Evolutionary conservation across 2,329 filamentous ascomycete species (phyloP), one percentile per base, ranked within the genome.

Genomic region (Didymella pomorum): DNA sequence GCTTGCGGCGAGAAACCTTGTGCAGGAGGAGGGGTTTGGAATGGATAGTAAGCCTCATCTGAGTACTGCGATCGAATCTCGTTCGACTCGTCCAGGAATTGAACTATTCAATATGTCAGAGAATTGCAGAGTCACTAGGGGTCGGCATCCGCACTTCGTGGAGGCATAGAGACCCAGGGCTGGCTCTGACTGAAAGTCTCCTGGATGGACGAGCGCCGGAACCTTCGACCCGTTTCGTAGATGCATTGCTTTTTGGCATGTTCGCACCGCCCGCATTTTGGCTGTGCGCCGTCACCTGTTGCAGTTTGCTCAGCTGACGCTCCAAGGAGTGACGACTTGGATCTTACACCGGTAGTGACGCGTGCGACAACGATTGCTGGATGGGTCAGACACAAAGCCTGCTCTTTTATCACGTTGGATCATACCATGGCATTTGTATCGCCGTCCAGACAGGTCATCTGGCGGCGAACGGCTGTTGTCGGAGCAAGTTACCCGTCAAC

Each of bases 271-370:
- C 65, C 64, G 43, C 73, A 77, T 54, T 63, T 70, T 16, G 74
- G 74, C 49, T 71, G 71, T 48, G 69, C 73, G 23, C 74, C 71
- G 52, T 77, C 74, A 61, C 74, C 74, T 77, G 28, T 65, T 18
- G 48, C 46, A 35, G 28, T 14, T 12, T 52, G 20, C 16, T 74
- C 42, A 74, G 66, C 53, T 23, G 23, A 9, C n/a, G 46, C 20
- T 31, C 25, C 18, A 26, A 50, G 39, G 26, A 28, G 16, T 49
- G 23, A 9, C 12, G 37, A 31, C 7, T 31, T 25, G 1, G 10
- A 20, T 46, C 64, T 59, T 68, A 76, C 74, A 77, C 52, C 72
- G 70, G 58, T 77, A 76, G 61, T 77, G 74, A 66, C 73, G 72
- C 54, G 69, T 72, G 58, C 73, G 73, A 65, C 74, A 77, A 54